Percentiles rank a stretch among this genome's conserved stretches.
Evolutionary conservation across 805 yeast species (phyloP).

Genomic region (Pichia nakasei): DNA sequence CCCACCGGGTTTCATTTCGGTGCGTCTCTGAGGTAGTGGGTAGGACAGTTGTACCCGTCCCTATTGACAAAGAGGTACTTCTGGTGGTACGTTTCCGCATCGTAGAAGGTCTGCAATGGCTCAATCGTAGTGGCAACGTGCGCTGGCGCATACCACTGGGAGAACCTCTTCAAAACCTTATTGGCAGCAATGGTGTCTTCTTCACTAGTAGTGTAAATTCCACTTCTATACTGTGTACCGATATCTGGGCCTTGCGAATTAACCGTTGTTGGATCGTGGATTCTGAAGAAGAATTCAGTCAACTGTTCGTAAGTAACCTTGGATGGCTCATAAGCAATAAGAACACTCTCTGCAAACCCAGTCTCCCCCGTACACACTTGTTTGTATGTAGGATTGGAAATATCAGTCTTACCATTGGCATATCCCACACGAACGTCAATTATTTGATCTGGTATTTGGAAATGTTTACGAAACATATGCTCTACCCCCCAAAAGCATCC

Average conservation of each 20-base stretch:
- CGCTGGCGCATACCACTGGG: constrained; percentile 69
- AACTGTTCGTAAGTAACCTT: constrained; percentile 50
- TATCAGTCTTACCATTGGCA: constrained; percentile 58
- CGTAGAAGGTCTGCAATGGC: constrained; percentile 64
- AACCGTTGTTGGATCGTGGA: constrained; percentile 88
- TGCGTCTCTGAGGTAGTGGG: constrained; percentile 46
- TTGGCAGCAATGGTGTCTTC: constrained; percentile 38
- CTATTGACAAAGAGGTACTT: constrained; percentile 73
- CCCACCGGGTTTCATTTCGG: not conserved
- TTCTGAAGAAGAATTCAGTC: constrained; percentile 76
- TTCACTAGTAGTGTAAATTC: constrained; percentile 52
- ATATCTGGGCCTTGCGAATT: constrained; percentile 80
- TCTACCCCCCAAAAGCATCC: constrained; percentile 90
- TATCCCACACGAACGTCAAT: constrained; percentile 81
- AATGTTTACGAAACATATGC: constrained; percentile 67
- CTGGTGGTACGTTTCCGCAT: constrained; percentile 96
- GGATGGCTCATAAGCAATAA: constrained; percentile 71
- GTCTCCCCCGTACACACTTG: constrained; percentile 75
- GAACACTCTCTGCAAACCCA: constrained; percentile 73
- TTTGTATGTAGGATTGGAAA: constrained; percentile 44
- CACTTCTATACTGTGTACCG: constrained; percentile 90
- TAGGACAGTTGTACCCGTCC: constrained; percentile 81
- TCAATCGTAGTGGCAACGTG: constrained; percentile 62
- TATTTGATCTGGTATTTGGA: constrained; percentile 41
- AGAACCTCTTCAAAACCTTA: constrained; percentile 42